These are phyloP conservation scores for Colletotrichum lini DNA, from an alignment of 2,329 filamentous ascomycete species.

Conservation along the genomic window DNA sequence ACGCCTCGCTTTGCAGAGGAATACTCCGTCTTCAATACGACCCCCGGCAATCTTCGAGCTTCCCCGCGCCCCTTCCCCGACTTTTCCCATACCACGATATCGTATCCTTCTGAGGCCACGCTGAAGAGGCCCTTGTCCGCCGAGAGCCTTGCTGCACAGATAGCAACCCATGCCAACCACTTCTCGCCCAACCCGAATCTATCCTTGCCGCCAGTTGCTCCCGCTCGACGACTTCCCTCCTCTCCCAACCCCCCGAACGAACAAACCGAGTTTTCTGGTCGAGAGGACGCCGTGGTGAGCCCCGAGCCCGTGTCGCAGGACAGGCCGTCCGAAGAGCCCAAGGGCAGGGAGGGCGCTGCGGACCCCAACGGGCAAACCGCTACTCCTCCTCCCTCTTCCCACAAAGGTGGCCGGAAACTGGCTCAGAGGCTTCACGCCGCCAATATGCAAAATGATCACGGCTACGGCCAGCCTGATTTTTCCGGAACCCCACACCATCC, in stretches of 20 bases:
- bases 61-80: slow-evolving; percentile 62
- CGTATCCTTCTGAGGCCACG: slow-evolving; percentile 51
- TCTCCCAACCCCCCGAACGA: slow-evolving; percentile 64
- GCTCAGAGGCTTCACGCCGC: slow-evolving; percentile 61
- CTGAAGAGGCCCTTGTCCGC: slow-evolving; percentile 68
- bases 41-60: slow-evolving; percentile 70
- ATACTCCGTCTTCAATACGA: slow-evolving; percentile 76
- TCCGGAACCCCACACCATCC: slow-evolving; percentile 63
- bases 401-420: slow-evolving; percentile 69
- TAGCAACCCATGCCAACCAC: slow-evolving; percentile 75
- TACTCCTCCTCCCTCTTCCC: slow-evolving; percentile 72
- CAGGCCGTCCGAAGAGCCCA: slow-evolving; percentile 61
- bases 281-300: slow-evolving; percentile 49
- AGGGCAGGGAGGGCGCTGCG: slow-evolving; percentile 57
- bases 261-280: slow-evolving; percentile 49
- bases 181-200: slow-evolving; percentile 68
- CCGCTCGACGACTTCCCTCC: slow-evolving; percentile 70
- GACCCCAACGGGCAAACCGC: slow-evolving; percentile 64
- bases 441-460: slow-evolving; percentile 72
- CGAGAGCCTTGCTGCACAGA: slow-evolving; percentile 64
- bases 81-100: slow-evolving; percentile 52
- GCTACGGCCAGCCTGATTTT: slow-evolving; percentile 67
- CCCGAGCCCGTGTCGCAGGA: slow-evolving; percentile 45
- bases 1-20: slow-evolving; percentile 76
- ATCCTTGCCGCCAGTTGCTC: slow-evolving; percentile 72